Percentiles rank a stretch among this genome's conserved stretches.
Conservation (phyloP, 805 yeast species). For the Yamadazyma phyllophila region DNA sequence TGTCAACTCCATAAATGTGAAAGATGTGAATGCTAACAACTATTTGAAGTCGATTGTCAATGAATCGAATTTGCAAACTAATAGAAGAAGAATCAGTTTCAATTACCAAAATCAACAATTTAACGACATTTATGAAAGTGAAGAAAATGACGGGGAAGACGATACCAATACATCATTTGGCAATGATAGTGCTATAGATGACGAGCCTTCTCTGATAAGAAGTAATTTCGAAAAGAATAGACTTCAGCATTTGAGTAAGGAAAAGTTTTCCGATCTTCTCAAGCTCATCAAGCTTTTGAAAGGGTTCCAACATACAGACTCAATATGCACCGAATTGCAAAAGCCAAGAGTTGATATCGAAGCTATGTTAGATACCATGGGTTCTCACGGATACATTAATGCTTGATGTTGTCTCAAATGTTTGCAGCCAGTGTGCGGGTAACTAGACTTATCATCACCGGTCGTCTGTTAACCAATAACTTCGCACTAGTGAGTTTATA, state of each 20-base stretch:
- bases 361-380: constrained; percentile 37
- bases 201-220: neutral
- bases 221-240: constrained; percentile 1
- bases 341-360: constrained; percentile 57
- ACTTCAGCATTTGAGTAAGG: constrained; percentile 9
- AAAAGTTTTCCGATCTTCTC: constrained; percentile 27
- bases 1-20: constrained; percentile 9
- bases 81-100: constrained; percentile 34
- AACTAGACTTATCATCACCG: neutral
- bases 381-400: constrained; percentile 35
- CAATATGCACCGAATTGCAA: constrained; percentile 67
- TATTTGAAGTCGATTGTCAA: constrained; percentile 21
- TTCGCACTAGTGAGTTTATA: constrained; percentile 4
- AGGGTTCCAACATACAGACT: constrained; percentile 56
- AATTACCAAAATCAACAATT: constrained; percentile 13
- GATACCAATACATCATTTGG: neutral
- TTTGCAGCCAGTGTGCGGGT: constrained; percentile 8
- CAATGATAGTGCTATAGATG: constrained; percentile 1
- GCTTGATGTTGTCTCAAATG: constrained; percentile 9
- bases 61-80: constrained; percentile 20
- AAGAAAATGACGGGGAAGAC: constrained; percentile 1
- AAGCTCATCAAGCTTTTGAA: constrained; percentile 45
- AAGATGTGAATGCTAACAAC: constrained; percentile 9
- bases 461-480: constrained; percentile 3
- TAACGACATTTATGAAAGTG: constrained; percentile 5